Evolutionary conservation across 352 stramenopile genomes (phyloP).

Genomic region (Phytopythium aichiense): DNA sequence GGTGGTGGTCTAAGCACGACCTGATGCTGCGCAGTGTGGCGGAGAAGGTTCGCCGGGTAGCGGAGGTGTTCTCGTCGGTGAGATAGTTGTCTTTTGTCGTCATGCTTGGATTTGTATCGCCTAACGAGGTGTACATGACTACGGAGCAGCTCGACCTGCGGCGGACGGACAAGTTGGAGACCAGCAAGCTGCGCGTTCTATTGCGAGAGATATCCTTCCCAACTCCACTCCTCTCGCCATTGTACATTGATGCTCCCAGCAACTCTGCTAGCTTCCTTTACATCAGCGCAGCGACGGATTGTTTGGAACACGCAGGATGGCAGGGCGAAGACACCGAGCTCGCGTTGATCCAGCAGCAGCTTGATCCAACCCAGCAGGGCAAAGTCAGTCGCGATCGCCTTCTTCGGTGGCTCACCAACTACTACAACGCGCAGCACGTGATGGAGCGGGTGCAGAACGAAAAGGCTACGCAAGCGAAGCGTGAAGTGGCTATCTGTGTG

Average conservation of each 20-base stretch:
- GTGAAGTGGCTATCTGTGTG: background rate
- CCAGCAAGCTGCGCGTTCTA: constrained; percentile 33
- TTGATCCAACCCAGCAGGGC: constrained; percentile 39
- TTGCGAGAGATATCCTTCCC: constrained; percentile 61
- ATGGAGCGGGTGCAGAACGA: constrained; percentile 12
- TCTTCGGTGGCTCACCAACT: constrained; percentile 34
- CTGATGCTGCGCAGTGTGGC: constrained; percentile 17
- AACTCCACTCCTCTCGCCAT: background rate
- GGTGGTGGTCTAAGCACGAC: background rate
- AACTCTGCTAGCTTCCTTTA: constrained; percentile 9
- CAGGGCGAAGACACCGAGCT: constrained; percentile 36
- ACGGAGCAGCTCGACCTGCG: constrained; percentile 33
- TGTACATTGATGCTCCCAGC: background rate
- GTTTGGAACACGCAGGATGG: constrained; percentile 36
- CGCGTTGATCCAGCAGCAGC: constrained; percentile 41
- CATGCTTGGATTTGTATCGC: background rate
- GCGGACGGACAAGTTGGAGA: constrained; percentile 36
- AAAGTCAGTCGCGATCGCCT: constrained; percentile 37
- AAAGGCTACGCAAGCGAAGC: background rate
- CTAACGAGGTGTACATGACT: background rate
- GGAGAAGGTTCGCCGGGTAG: constrained; percentile 51
- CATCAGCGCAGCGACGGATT: constrained; percentile 8
- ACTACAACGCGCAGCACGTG: constrained; percentile 29
- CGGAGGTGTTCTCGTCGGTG: constrained; percentile 49
- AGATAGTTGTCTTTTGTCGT: background rate